These are phyloP conservation scores for Ophidiomyces ophidiicola DNA, from an alignment of 2,329 filamentous ascomycete species.

Conservation along the genomic window DNA sequence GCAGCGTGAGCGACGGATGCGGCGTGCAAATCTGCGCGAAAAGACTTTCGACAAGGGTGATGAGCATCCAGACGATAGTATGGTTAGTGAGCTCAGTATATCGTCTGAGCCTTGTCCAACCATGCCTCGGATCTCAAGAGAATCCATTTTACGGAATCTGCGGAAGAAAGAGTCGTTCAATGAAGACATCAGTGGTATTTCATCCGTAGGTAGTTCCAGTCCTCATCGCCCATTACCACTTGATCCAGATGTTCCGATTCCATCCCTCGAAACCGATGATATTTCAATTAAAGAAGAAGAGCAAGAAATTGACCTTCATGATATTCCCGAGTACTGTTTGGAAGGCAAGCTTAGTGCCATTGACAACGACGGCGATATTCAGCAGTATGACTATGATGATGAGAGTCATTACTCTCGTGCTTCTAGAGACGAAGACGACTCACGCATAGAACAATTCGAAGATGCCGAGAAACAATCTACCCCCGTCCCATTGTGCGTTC, in stretches of 20 bases:
- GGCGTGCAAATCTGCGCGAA: conserved; percentile 41
- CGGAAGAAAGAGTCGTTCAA: conserved; percentile 48
- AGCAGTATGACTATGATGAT: conserved; percentile 36
- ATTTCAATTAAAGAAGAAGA: conserved; percentile 55
- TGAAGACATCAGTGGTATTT: conserved; percentile 39
- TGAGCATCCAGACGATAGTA: conserved; percentile 23
- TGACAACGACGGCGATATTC: conserved; percentile 19
- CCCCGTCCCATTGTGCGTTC: conserved; percentile 16
- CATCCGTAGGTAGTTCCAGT: conserved; percentile 48
- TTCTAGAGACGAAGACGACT: conserved; percentile 22
- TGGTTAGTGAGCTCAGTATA: conserved; percentile 43
- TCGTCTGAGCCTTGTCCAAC: conserved; percentile 43
- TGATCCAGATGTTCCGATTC: conserved; percentile 83
- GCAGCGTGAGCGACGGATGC: conserved; percentile 57
- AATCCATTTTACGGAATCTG: conserved; percentile 82
- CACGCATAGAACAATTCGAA: conserved; percentile 14
- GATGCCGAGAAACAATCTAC: conserved; percentile 24
- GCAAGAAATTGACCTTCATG: conserved; percentile 52
- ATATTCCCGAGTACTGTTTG: conserved; percentile 54
- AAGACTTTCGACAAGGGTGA: conserved; percentile 29
- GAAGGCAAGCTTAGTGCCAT: conserved; percentile 28
- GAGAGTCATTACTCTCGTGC: conserved; percentile 47
- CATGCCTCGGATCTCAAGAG: conserved; percentile 68
- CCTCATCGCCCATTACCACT: conserved; percentile 42
- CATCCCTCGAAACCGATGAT: conserved; percentile 62